Evolutionary conservation across 192 early-diverging fungal species (phyloP).

Genomic region (Dispira simplex): DNA sequence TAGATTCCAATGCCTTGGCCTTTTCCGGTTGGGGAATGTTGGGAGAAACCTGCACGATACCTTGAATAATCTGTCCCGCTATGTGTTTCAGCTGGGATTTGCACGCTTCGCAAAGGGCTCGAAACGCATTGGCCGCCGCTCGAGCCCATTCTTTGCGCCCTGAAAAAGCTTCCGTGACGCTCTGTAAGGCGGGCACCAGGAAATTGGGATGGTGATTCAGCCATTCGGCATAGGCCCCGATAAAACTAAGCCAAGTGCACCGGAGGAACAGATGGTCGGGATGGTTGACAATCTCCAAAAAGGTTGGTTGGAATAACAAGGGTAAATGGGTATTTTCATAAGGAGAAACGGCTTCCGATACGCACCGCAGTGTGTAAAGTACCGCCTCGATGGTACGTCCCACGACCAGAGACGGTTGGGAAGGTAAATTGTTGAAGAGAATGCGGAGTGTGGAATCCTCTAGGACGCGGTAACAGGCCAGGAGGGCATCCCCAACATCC

Average conservation of each 20-base stretch:
- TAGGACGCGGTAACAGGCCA: conserved; percentile 50
- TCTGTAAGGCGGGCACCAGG: conserved; percentile 20
- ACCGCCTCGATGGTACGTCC: conserved; percentile 36
- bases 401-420: neutral
- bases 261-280: neutral
- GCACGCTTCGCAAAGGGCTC: conserved; percentile 3
- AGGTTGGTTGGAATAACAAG: conserved; percentile 37
- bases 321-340: conserved; percentile 33
- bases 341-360: conserved; percentile 45
- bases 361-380: conserved; percentile 43
- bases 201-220: conserved; percentile 33
- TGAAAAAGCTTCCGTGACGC: neutral
- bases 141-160: neutral
- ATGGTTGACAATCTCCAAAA: conserved; percentile 6
- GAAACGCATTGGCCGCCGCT: neutral
- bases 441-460: conserved; percentile 33
- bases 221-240: conserved; percentile 42
- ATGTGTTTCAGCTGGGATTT: neutral
- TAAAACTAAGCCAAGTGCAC: neutral
- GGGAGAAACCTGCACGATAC: neutral
- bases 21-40: neutral
- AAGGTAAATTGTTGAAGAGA: conserved; percentile 19
- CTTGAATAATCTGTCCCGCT: neutral
- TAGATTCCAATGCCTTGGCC: conserved; percentile 2
- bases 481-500: conserved; percentile 57